Base-by-base conservation (phyloP, 2,329 filamentous ascomycete species). In the Trichoderma citrinoviride region DNA sequence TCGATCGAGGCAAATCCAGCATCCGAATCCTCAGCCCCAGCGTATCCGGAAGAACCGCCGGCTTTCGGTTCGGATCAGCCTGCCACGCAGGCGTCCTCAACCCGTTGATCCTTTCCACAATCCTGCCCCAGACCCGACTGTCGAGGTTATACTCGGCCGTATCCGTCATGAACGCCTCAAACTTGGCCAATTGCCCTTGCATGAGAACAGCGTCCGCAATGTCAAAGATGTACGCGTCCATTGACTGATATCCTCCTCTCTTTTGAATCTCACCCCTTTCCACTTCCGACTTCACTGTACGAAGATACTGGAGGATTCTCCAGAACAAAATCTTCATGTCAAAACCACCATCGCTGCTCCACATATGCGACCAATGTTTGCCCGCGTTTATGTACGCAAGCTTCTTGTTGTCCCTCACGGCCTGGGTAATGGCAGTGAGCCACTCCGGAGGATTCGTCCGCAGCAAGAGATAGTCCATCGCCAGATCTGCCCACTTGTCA, bases 291-390 rank as follows among this genome's bases (percentile, higher is more conserved):
- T 37, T 10, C 10, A 23, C 5, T 27, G 3, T 15, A 2, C 14
- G 10, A 3, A 61, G 58, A 61, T 33, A 52, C 1, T 6, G 1
- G 17, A 15, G 5, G 5, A 53, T 44, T 3, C 3, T 33, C 15
- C 3, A 4, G 3, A 61, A 10, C 7, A 27, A 5, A 5, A n/a
- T 29, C 15, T 3, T 14, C n/a, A 27, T 44, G 7, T 29, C 12
- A 1, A 6, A 5, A 14, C 21, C 10, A 5, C n/a, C 23, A 14
- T 43, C 23, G 19, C 68, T 67, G 7, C 64, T 67, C 29, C 69
- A 72, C n/a, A 71, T 68, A 1, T 67, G 33, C 5, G 73, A 61
- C 76, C 76, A 77, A 49, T 77, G 75, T 47, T 68, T 68, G 1
- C 73, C 74, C 0, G 68, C 69, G 7, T 73, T 72, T 2, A 73